Conservation (phyloP, 805 yeast genomes). For the Zygosaccharomyces pseudorouxii region DNA sequence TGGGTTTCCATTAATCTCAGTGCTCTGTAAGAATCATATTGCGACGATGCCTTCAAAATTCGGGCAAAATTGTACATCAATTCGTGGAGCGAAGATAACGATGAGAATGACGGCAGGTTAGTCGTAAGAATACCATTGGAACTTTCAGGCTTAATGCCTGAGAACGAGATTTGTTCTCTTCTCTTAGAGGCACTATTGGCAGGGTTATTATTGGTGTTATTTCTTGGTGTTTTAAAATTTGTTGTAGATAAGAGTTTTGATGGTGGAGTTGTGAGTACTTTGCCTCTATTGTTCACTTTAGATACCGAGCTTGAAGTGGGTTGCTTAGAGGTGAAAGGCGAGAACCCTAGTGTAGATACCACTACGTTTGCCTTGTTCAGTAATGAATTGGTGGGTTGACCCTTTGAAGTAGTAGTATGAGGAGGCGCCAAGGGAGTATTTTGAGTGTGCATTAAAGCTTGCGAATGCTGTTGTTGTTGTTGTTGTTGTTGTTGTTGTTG, state of each 20-base stretch:
- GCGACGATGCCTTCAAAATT: conserved; percentile 23
- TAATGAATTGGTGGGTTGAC: conserved; percentile 16
- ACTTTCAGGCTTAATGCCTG: conserved; percentile 7
- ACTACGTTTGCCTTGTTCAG: conserved; percentile 18
- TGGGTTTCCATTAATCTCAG: conserved; percentile 52
- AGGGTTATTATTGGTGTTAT: conserved; percentile 5
- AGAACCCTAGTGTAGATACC: conserved; percentile 15
- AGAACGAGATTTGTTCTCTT: conserved; percentile 7
- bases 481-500: conserved; percentile 3
- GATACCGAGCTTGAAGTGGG: conserved; percentile 16
- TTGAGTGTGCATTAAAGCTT: conserved; percentile 2
- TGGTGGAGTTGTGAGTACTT: conserved; percentile 28
- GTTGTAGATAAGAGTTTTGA: conserved; percentile 20
- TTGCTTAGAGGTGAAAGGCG: conserved; percentile 15
- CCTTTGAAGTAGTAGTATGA: conserved; percentile 10
- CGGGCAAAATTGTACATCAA: conserved; percentile 20
- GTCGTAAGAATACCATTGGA: conserved; percentile 7
- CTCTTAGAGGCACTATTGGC: conserved; percentile 5
- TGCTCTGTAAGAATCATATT: conserved; percentile 77
- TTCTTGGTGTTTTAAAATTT: conserved; percentile 25
- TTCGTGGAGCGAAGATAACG: conserved; percentile 12
- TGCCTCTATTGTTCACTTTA: conserved; percentile 13
- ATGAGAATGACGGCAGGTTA: conserved; percentile 1
- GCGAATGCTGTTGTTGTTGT: conserved; percentile 7
- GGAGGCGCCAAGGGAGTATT: conserved; percentile 9